Evolutionary conservation across 257 asterid species (phyloP), one percentile per base, ranked within the genome.

Genomic region (Nyctanthes arbortristis): DNA sequence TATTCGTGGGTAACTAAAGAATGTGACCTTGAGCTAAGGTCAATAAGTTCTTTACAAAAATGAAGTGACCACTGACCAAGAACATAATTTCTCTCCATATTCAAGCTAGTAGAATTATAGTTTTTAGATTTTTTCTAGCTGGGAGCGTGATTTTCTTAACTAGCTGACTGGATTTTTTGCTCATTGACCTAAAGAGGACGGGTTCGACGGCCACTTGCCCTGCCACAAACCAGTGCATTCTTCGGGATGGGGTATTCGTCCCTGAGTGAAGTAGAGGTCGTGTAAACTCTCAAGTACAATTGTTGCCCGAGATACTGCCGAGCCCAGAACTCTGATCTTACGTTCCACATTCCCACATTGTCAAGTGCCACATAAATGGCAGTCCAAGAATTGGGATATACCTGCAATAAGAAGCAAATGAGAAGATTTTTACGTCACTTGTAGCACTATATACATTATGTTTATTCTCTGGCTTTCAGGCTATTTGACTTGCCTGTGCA

Each of bases 311-410:
- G 77, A 80, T 91, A 91, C 60, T 91, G 97, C 45, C 97, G 74
- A 8, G 90, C 97, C 97, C 97, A 91, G 56, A 66, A 74, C 79
- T 91, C 97, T 0, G 95, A 71, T 55, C 97, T 85, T 78, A 91
- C 54, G 81, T 91, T 84, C 97, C 97, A 91, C 97, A 88, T 91
- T 55, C 97, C 97, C 25, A 87, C 96, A 33, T 91, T 91, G 89
- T 89, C 96, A 1, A 91, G 81, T 0, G 96, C 78, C 16, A 89
- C 7, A 52, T 85, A 84, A 0, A 91, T 87, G 0, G 97, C 95
- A 0, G 84, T 81, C 97, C 97, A 91, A 29, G 96, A 87, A 7
- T 72, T 84, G 5, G 97, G 97, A 78, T 89, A 91, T 45, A 90
- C 97, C 96, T 89, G 82, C 76, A 69, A 49, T n/a, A 11, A 49